Evolutionary conservation across 495 filamentous ascomycete genomes (phyloP).

Genomic region (Aspergillus panamensis): DNA sequence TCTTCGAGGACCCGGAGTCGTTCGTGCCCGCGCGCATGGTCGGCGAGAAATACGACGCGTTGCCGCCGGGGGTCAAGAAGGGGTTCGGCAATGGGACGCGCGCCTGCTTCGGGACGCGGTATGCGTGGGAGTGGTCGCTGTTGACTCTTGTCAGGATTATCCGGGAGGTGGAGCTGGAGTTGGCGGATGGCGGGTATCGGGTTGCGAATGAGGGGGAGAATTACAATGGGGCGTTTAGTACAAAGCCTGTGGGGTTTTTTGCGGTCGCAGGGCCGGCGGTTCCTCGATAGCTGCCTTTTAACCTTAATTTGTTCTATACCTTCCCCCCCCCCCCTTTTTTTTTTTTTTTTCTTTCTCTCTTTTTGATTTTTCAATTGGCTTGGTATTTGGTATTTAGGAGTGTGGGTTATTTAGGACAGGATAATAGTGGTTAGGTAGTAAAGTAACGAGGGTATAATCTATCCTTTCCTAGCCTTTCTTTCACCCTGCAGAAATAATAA

Average conservation of each 20-base stretch:
- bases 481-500: too few relatives aligned
- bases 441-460: too few relatives aligned
- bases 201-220: constrained; percentile 26
- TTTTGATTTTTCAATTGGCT: too few relatives aligned
- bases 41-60: constrained; percentile 56
- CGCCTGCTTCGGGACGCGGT: constrained; percentile 61
- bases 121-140: constrained; percentile 60
- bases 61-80: constrained; percentile 61
- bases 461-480: too few relatives aligned
- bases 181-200: constrained; percentile 40
- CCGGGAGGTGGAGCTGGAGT: constrained; percentile 41
- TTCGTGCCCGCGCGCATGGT: constrained; percentile 70
- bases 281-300: too few relatives aligned
- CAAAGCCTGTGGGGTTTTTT: constrained; percentile 35
- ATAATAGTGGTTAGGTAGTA: too few relatives aligned
- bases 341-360: too few relatives aligned
- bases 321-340: too few relatives aligned
- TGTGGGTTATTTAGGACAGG: too few relatives aligned
- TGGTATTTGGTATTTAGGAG: too few relatives aligned
- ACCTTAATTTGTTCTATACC: too few relatives aligned
- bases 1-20: constrained; percentile 60
- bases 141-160: constrained; percentile 39
- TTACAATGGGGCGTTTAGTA: constrained; percentile 38
- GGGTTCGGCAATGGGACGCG: constrained; percentile 69
- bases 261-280: constrained; percentile 9